Evolutionary conservation across 2,329 filamentous ascomycete genomes (phyloP).

Genomic region (Nothomitra cinnamomea): DNA sequence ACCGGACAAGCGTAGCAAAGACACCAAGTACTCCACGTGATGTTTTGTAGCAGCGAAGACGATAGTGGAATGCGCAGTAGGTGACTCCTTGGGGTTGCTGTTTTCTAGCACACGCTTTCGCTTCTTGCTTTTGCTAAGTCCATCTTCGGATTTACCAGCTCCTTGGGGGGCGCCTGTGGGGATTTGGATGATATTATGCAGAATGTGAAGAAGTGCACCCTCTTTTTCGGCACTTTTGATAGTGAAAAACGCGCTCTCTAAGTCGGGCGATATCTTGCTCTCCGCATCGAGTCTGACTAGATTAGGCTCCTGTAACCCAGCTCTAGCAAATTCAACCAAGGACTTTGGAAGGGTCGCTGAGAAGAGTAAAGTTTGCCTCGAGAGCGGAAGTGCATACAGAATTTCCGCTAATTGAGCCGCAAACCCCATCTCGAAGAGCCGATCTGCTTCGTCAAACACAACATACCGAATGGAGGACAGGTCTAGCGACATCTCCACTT

Average conservation of each 20-base stretch:
- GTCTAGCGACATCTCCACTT: conserved; percentile 90
- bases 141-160: conserved; percentile 26
- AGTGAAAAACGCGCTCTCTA: conserved; percentile 90
- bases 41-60: conserved; percentile 92
- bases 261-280: conserved; percentile 85
- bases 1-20: conserved; percentile 61
- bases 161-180: conserved; percentile 48
- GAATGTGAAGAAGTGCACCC: conserved; percentile 71
- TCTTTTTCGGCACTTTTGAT: conserved; percentile 91
- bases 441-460: conserved; percentile 94
- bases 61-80: conserved; percentile 83
- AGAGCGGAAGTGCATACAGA: conserved; percentile 66
- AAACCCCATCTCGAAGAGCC: conserved; percentile 97
- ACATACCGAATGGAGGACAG: conserved; percentile 85
- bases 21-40: conserved; percentile 83
- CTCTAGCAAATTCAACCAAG: conserved; percentile 86
- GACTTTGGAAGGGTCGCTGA: conserved; percentile 90
- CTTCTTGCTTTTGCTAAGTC: conserved; percentile 27
- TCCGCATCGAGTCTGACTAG: conserved; percentile 84
- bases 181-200: conserved; percentile 87
- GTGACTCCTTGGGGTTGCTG: conserved; percentile 44
- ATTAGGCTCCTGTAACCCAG: conserved; percentile 80
- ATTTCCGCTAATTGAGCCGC: conserved; percentile 87
- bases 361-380: conserved; percentile 81
- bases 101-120: conserved; percentile 32